Base-by-base conservation (phyloP, 1,139 yeast species). In the Suhomyces wounanorum region DNA sequence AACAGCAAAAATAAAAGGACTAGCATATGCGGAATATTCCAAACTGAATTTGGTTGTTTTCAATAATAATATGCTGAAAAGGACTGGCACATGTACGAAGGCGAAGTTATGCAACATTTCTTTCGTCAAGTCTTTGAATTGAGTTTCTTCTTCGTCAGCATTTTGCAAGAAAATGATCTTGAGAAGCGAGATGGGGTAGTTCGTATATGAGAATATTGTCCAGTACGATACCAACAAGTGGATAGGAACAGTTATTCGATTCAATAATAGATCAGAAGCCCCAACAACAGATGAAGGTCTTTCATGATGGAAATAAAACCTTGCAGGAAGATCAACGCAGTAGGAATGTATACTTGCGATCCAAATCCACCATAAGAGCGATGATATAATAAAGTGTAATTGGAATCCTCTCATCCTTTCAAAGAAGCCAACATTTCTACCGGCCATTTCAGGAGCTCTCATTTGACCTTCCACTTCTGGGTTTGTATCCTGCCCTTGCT, bases 301-400 rank as follows among this genome's bases (percentile, higher is more conserved):
- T 10, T 38, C 44, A 18, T 28, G 17, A 28, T 45, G 18, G 49
- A 39, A 38, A 47, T 40, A 41, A 23, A 35, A 49, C 38, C 51
- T 39, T 7, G 61, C 50, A 10, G 73, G 71, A 11, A 63, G 50
- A 48, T 68, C 72, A 28, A 70, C 57, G 42, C 66, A 66, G 37
- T 60, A 53, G 16, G 58, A 56, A 49, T 71, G 75, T 8, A 64
- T 57, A 11, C 59, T 45, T 5, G 53, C 40, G 3, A 62, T 53
- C 72, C 73, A 69, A 8, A 54, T 17, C 2, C 52, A 28, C 66
- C 69, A 64, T 13, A 57, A 51, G 17, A 43, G 37, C 9, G 25
- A 41, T 6, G 51, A 17, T 18, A 42, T 9, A n/a, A 49, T 2
- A 8, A 42, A 40, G 10, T 38, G 21, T 8, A 39, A 40, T 3